Conservation (phyloP, 441 rosid species). For the Flueggea neowawraea region DNA sequence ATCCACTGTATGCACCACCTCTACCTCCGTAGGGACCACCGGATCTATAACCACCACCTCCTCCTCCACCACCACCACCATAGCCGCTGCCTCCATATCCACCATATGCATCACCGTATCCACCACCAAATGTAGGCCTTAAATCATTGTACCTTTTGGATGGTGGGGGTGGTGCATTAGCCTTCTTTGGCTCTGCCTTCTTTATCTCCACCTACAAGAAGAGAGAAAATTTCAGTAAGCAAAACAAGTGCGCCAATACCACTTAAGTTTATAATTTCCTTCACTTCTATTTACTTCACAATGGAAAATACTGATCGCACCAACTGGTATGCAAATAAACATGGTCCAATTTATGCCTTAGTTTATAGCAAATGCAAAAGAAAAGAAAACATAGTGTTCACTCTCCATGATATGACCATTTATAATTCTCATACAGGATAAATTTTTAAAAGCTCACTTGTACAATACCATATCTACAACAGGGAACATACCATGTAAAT, state of each 20-base stretch:
- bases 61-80: slow-evolving; percentile 46
- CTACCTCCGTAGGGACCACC: slow-evolving; percentile 73
- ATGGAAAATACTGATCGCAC: slow-evolving; percentile 1
- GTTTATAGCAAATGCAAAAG: not conserved
- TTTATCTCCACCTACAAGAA: slow-evolving; percentile 84
- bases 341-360: not conserved
- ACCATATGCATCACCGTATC: slow-evolving; percentile 65
- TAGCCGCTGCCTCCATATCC: slow-evolving; percentile 55
- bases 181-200: slow-evolving; percentile 97
- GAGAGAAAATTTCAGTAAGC: slow-evolving; percentile 1
- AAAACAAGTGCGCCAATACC: not conserved
- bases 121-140: slow-evolving; percentile 60
- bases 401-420: too few relatives aligned
- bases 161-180: slow-evolving; percentile 64
- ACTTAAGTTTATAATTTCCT: not conserved
- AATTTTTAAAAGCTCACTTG: too few relatives aligned
- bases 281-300: not conserved
- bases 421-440: too few relatives aligned
- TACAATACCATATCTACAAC: too few relatives aligned
- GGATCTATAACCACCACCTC: slow-evolving; percentile 58
- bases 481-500: too few relatives aligned
- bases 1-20: slow-evolving; percentile 66
- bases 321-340: not conserved
- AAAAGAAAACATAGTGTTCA: too few relatives aligned
- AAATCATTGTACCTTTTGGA: slow-evolving; percentile 71